Base-by-base conservation (phyloP, 2,329 filamentous ascomycete species). In the Trichoderma sp. region DNA sequence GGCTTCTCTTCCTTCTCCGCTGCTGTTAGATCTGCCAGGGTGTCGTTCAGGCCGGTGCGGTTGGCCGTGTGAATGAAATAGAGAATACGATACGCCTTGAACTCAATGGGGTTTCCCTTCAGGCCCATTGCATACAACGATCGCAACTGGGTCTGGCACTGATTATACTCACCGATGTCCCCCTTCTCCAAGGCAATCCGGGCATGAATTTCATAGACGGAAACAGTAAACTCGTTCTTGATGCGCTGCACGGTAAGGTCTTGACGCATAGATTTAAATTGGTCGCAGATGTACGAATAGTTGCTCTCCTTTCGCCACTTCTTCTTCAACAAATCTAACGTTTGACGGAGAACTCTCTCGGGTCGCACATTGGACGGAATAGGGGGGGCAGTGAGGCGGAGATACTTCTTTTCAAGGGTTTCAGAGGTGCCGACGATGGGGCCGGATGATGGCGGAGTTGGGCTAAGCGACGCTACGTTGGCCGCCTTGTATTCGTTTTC, bases 101-200 rank as follows among this genome's bases (percentile, higher is more conserved):
- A 99, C 84, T 99, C 96, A 84, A 93, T 91, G 80, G 93, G 90
- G 82, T 95, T 94, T 78, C 95, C 96, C 80, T 93, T 93, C 81
- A 97, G 86, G 76, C 93, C 92, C 84, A 93, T 89, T 82, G 90
- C 89, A 84, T 99, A 98, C 79, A 99, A 86, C 76, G 92, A 94
- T 83, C 94, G 93, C 80, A 99, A 87, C 85, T 99, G 96, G 79
- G 96, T 98, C 86, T 99, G 96, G 84, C 96, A 99, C 88, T 99
- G 96, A 86, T 99, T 99, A 96, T 99, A 99, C 96, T 99, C 96
- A 99, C 96, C 95, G 86, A 98, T 90, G 87, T 99, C 96, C 84
- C 93, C 94, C 88, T 97, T 98, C 84, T 99, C 95, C 83, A 99
- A 87, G 76, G 96, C 96, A 84, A 99, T 98, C 73, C 96, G 92